A percentile compares a stretch with the other conserved stretches of the same genome.
Conservation (phyloP, 306 rosid species). For the Cucumis melo region DNA sequence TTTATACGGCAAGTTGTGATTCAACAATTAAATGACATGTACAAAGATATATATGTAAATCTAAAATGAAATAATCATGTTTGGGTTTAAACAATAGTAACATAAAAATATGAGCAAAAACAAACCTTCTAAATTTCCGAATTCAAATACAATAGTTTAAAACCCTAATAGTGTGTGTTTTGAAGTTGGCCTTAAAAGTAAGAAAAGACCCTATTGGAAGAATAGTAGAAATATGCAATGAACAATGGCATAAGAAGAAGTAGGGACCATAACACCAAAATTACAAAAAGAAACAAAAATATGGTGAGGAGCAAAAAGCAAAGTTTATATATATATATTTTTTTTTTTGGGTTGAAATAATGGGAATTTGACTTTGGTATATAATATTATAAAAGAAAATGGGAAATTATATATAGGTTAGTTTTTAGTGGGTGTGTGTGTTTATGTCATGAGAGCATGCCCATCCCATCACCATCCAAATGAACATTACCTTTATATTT, state of each 20-base stretch:
- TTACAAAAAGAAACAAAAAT: background rate
- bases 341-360: background rate
- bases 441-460: background rate
- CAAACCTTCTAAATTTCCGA: too few species aligned
- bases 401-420: background rate
- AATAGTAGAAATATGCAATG: background rate
- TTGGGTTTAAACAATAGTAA: too few species aligned
- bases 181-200: too few species aligned
- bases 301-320: background rate
- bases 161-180: too few species aligned
- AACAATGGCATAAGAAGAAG: background rate
- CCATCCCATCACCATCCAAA: conserved; percentile 18
- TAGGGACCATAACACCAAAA: background rate
- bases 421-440: conserved; percentile 12
- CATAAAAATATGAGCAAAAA: too few species aligned
- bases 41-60: too few species aligned
- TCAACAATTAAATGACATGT: too few species aligned
- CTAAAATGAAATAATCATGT: too few species aligned
- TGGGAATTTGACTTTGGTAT: background rate
- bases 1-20: too few species aligned
- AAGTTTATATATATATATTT: background rate
- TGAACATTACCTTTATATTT: background rate
- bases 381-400: background rate
- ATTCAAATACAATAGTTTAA: too few species aligned
- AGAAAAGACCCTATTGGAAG: background rate